phyloP scores from a whole-genome alignment of 2,329 filamentous ascomycete species.

The Botrytis pseudocinerea region DNA sequence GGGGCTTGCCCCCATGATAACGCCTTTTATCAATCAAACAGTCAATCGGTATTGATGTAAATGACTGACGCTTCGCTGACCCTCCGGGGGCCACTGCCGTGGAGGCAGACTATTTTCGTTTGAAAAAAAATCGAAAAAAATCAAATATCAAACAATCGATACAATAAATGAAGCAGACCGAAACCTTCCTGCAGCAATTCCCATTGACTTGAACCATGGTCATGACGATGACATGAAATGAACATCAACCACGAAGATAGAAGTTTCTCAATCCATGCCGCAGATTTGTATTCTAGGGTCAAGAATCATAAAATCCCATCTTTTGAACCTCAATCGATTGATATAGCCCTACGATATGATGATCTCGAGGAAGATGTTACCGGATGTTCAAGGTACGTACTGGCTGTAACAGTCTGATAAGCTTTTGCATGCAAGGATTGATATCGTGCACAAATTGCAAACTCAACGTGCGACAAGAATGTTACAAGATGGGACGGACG shows the following conservation, averaged over 20 bases:
- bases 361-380: neutral
- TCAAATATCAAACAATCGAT: neutral
- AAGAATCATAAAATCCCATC: neutral
- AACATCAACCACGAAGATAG: neutral
- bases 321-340: neutral
- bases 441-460: neutral
- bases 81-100: conserved; percentile 1
- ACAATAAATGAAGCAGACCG: neutral
- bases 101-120: neutral
- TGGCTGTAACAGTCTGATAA: neutral
- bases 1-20: neutral
- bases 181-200: neutral
- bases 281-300: neutral
- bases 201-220: neutral
- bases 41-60: neutral
- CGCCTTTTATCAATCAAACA: neutral
- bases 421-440: neutral
- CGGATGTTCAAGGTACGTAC: too few species aligned
- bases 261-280: neutral
- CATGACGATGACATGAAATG: neutral
- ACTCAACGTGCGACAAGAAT: neutral
- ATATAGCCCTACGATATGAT: neutral
- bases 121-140: neutral
- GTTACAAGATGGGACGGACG: neutral
- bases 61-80: neutral